A percentile compares a stretch with the other conserved stretches of the same genome.
Conservation (phyloP, 176 grass and related monocot species). For the Eragrostis curvula region DNA sequence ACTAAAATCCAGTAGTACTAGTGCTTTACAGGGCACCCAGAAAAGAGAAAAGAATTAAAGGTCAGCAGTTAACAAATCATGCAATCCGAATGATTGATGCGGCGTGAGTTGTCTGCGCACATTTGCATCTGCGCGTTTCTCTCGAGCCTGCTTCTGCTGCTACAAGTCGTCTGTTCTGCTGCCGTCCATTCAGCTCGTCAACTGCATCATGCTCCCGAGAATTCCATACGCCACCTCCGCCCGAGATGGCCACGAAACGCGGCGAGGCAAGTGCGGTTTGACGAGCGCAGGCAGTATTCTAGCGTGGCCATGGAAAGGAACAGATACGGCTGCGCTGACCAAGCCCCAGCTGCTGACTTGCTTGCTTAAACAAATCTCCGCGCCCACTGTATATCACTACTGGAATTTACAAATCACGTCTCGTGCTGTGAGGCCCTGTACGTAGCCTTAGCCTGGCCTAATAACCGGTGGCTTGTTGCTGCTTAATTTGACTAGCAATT, state of each 20-base stretch:
- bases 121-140: constrained; percentile 39
- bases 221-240: not conserved
- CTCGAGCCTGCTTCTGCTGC: not conserved
- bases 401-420: not conserved
- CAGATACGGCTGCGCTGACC: constrained; percentile 28
- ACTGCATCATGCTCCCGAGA: constrained; percentile 14
- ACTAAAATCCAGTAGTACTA: not conserved
- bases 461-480: constrained; percentile 15
- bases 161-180: not conserved
- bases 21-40: constrained; percentile 10
- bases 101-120: constrained; percentile 27
- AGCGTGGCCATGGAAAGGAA: not conserved
- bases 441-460: constrained; percentile 21
- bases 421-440: not conserved
- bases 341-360: not conserved
- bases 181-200: constrained; percentile 35
- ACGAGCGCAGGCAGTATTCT: constrained; percentile 21
- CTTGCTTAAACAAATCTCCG: not conserved
- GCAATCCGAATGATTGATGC: constrained; percentile 28
- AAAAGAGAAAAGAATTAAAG: not conserved
- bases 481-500: constrained; percentile 41
- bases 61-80: constrained; percentile 16
- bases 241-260: constrained; percentile 44
- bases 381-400: not conserved
- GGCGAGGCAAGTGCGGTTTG: constrained; percentile 29